phyloP scores from a whole-genome alignment of 768 basidiomycete genomes.

The Obba rivulosa region DNA sequence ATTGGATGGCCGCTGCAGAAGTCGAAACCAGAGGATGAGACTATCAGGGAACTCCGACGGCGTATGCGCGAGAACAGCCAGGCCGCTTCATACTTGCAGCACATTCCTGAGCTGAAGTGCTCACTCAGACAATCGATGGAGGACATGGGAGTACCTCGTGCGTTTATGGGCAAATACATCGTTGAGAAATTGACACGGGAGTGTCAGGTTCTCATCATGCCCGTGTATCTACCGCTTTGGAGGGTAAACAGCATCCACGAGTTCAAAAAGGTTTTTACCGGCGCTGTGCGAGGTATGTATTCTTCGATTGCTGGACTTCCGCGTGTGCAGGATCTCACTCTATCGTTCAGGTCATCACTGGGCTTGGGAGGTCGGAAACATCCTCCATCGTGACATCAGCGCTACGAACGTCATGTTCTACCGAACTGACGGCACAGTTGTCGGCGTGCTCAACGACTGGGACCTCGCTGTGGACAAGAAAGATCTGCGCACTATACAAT shows the following conservation, averaged over 20 bases:
- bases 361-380: slow-evolving; percentile 5
- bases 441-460: slow-evolving; percentile 3
- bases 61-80: no score
- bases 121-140: neutral
- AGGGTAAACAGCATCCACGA: neutral
- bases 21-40: no score
- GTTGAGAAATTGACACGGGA: neutral
- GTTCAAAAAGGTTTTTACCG: slow-evolving; percentile 1
- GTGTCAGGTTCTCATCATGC: neutral
- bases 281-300: slow-evolving; percentile 3
- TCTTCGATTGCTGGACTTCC: no score
- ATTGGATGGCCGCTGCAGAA: no score
- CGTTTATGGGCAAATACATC: neutral
- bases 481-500: neutral
- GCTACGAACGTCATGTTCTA: slow-evolving; percentile 14
- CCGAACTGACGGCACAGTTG: neutral
- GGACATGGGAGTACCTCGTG: neutral
- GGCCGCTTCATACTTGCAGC: neutral
- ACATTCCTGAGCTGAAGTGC: slow-evolving; percentile 4
- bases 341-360: slow-evolving; percentile 10
- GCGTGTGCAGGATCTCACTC: neutral
- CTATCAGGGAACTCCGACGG: no score
- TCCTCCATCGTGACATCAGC: slow-evolving; percentile 13
- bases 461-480: slow-evolving; percentile 2
- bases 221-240: neutral